phyloP scores from a whole-genome alignment of 2,329 filamentous ascomycete genomes.

The Aphanocladium album region DNA sequence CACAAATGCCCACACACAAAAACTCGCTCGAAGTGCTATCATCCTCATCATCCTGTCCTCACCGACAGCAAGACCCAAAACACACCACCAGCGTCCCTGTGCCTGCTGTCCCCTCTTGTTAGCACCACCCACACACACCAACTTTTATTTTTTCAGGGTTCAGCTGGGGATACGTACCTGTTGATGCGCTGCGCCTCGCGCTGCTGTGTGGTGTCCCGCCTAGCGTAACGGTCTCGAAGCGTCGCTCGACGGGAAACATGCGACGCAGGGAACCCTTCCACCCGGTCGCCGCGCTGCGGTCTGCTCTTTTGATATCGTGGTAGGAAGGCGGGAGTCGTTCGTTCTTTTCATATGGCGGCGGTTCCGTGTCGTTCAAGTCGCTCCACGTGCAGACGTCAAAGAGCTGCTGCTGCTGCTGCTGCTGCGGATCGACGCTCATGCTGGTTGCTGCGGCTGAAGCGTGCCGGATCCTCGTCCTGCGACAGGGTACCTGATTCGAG shows the following conservation, averaged over 20 bases:
- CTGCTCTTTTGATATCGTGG: neutral
- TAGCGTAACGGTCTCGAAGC: conserved; percentile 11
- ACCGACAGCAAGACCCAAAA: conserved; percentile 8
- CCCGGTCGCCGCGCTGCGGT: neutral
- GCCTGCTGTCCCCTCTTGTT: too few species aligned
- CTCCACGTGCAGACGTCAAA: neutral
- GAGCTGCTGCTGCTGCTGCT: neutral
- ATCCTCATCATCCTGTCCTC: neutral
- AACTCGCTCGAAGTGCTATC: too few species aligned
- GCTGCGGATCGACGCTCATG: neutral
- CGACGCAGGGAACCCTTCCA: conserved; percentile 4
- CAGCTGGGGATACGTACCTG: too few species aligned
- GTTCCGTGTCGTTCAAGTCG: neutral
- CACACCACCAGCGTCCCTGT: neutral
- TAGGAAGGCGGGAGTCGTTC: conserved; percentile 7
- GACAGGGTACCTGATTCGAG: neutral
- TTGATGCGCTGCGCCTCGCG: neutral
- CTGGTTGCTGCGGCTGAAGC: neutral
- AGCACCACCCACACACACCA: neutral
- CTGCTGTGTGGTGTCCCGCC: neutral
- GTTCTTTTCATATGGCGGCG: conserved; percentile 9
- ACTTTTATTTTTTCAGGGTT: neutral
- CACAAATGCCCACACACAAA: too few species aligned
- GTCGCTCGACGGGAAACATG: conserved; percentile 1
- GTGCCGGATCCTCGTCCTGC: neutral